Evolutionary conservation across 805 yeast genomes (phyloP).

Genomic region (Nakazawaea ernobii): DNA sequence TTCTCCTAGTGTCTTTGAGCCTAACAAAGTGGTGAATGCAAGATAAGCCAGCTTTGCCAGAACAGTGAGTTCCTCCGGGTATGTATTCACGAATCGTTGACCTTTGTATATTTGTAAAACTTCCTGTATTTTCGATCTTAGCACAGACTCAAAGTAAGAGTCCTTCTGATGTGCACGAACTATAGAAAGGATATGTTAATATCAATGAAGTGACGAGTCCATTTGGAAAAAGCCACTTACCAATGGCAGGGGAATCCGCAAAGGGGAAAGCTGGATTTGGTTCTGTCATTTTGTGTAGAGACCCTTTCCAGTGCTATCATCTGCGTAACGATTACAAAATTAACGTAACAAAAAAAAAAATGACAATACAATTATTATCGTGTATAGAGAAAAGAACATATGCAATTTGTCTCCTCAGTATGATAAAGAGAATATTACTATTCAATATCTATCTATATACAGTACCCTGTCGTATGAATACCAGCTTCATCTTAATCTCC

Average conservation of each 20-base stretch:
- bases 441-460: no score
- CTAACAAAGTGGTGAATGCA: slow-evolving; percentile 67
- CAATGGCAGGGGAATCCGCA: slow-evolving; percentile 86
- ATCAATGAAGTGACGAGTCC: neutral
- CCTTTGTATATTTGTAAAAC: slow-evolving; percentile 51
- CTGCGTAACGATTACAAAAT: no score
- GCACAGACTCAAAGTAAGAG: slow-evolving; percentile 54
- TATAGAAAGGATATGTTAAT: slow-evolving; percentile 11
- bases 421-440: no score
- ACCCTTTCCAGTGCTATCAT: no score
- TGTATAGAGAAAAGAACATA: no score
- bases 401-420: no score
- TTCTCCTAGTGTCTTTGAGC: slow-evolving; percentile 85
- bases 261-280: slow-evolving; percentile 41
- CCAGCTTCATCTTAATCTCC: no score
- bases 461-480: no score
- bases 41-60: slow-evolving; percentile 58
- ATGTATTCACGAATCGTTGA: slow-evolving; percentile 57
- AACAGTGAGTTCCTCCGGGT: slow-evolving; percentile 56
- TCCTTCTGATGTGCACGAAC: slow-evolving; percentile 93
- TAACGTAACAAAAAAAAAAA: no score
- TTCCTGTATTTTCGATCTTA: slow-evolving; percentile 51
- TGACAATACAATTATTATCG: neutral
- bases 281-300: neutral
- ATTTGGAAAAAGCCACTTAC: slow-evolving; percentile 34